A percentile compares a stretch with the other conserved stretches of the same genome.
phyloP scores from a whole-genome alignment of 371 early-diverging fungal genomes.

The Coemansia linderi region DNA sequence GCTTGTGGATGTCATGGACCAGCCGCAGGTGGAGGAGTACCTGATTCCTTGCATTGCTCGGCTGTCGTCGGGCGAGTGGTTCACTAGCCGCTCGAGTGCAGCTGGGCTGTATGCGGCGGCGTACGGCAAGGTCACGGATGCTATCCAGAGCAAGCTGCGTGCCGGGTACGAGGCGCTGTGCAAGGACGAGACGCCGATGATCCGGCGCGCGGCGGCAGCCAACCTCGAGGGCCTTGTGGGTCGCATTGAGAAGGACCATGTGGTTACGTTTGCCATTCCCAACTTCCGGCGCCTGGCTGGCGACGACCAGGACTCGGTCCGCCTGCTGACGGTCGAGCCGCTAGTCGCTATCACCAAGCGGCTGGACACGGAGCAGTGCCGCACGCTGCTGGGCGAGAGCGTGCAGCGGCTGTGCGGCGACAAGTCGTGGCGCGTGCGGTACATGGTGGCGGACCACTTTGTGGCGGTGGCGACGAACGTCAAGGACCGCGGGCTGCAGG shows the following conservation, averaged over 20 bases:
- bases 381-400: conserved; percentile 69
- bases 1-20: conserved; percentile 70
- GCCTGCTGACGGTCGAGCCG: conserved; percentile 90
- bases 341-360: conserved; percentile 87
- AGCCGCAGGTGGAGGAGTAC: conserved; percentile 80
- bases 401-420: conserved; percentile 81
- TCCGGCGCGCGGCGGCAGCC: conserved; percentile 92
- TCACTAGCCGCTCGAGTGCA: conserved; percentile 92
- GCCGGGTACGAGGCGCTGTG: conserved; percentile 70
- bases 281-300: conserved; percentile 62
- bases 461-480: conserved; percentile 54
- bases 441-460: conserved; percentile 97
- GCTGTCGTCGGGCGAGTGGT: conserved; percentile 94
- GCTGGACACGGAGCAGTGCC: conserved; percentile 74
- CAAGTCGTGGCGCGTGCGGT: conserved; percentile 97
- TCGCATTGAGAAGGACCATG: conserved; percentile 63
- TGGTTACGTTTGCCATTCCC: conserved; percentile 75
- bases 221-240: conserved; percentile 64
- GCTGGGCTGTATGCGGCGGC: conserved; percentile 87
- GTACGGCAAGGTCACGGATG: conserved; percentile 70
- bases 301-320: conserved; percentile 86
- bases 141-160: conserved; percentile 82
- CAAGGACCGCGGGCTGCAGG: conserved; percentile 51
- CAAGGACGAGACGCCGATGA: conserved; percentile 97
- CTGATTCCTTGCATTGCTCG: conserved; percentile 90